Evolutionary conservation across 495 filamentous ascomycete species (phyloP).

Genomic region (Choiromyces venosus): DNA sequence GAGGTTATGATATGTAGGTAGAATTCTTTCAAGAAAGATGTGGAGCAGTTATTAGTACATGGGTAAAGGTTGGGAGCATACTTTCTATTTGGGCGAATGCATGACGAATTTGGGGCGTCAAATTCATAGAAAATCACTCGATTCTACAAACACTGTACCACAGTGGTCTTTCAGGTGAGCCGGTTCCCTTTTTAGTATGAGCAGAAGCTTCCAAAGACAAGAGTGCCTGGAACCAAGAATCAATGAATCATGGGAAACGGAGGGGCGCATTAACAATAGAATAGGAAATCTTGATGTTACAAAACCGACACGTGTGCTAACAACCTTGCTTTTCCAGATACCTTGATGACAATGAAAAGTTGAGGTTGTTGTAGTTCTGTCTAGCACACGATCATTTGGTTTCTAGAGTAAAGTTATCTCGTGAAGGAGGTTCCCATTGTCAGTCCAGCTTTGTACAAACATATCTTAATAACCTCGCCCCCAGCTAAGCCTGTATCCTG

Average conservation of each 20-base stretch:
- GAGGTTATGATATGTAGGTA: not conserved
- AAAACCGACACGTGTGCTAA: too few relatives aligned
- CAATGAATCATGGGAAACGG: too few relatives aligned
- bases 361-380: too few relatives aligned
- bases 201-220: too few relatives aligned
- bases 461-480: slow-evolving; percentile 25
- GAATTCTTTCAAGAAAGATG: not conserved
- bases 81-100: not conserved
- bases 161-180: too few relatives aligned
- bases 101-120: not conserved
- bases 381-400: slow-evolving; percentile 11
- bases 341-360: too few relatives aligned
- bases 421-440: slow-evolving; percentile 16
- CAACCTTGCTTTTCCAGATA: too few relatives aligned
- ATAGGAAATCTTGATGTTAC: too few relatives aligned
- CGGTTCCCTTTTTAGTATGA: not conserved
- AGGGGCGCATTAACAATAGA: too few relatives aligned
- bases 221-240: too few relatives aligned
- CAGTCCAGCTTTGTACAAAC: slow-evolving; percentile 13
- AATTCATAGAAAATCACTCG: not conserved
- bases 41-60: not conserved
- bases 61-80: not conserved
- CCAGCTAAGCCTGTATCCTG: not conserved
- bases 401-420: slow-evolving; percentile 29
- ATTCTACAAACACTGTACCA: not conserved